phyloP scores from a whole-genome alignment of 208 protist genomes.

The Leptomonas pyrrhocoris region DNA sequence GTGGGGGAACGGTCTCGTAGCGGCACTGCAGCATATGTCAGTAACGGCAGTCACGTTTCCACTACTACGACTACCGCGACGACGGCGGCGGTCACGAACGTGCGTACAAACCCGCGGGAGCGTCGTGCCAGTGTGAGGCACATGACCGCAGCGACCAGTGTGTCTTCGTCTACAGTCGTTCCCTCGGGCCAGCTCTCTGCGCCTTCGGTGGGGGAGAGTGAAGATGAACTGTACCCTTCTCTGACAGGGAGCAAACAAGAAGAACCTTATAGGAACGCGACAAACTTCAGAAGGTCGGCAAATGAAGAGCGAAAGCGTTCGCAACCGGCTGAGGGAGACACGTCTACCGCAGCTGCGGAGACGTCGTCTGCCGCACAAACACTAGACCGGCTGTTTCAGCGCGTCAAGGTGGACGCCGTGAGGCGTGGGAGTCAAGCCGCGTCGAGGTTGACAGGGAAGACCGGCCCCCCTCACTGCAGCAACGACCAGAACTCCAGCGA shows the following conservation, averaged over 20 bases:
- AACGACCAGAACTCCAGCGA: background rate
- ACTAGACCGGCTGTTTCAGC: conserved; percentile 14
- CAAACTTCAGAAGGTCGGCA: background rate
- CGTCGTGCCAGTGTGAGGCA: background rate
- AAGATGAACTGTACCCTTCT: background rate
- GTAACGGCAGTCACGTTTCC: too few species aligned
- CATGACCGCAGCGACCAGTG: background rate
- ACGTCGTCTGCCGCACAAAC: background rate
- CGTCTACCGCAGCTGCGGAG: background rate
- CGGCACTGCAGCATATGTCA: background rate
- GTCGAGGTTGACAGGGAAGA: background rate
- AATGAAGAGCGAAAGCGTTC: background rate
- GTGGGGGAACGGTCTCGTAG: background rate
- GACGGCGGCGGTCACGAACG: background rate
- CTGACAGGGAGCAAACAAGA: background rate
- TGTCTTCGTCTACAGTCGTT: background rate
- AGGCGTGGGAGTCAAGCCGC: background rate
- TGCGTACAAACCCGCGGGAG: background rate
- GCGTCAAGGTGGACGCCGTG: background rate
- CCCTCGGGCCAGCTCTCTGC: background rate
- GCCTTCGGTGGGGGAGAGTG: background rate
- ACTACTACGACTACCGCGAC: too few species aligned
- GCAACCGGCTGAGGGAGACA: background rate
- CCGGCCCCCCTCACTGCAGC: background rate
- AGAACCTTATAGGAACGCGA: background rate